Base-by-base conservation (phyloP, 805 yeast genomes). In the Yamadazyma paraphyllophila region DNA sequence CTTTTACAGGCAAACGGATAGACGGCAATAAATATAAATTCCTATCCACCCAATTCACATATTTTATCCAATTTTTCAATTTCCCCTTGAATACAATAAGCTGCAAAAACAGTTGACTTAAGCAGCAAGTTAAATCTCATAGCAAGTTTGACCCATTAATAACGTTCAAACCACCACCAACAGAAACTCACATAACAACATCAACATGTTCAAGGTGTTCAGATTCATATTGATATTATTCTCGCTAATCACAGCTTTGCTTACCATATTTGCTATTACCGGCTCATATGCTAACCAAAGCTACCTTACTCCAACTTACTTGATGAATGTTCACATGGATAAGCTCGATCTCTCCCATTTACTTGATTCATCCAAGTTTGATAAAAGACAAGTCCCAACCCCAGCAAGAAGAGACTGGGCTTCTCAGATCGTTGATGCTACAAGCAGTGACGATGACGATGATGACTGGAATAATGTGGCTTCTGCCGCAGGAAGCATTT, bases 241-340 rank as follows among this genome's bases (percentile, higher is more conserved):
- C 31, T 60, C 75, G 15, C 35, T 67, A 7, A 69, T 65, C 7
- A 52, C 61, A 7, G 52, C 63, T 1, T 43, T 70, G 15, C 57
- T 71, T 12, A 54, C 70, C 12, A 52, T 58, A 2, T 69, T 70
- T 59, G 71, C 73, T 1, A 35, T 71, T 13, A 58, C 65, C 7
- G 74, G 76, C 2, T 69, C 76, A 2, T 70, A 67, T 54, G 60
- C 60, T 31, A 65, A 66, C 41, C 59, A 61, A 20, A 13, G 54
- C 12, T 66, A 63, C 48, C 56, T 71, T 30, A 71, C 72, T 9
- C 46, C 52, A 25, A 60, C 69, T 30, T 71, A 70, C 48, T 52
- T 71, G 45, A 46, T 71, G 31, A 62, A 68, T 42, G 52, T 71
- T 47, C 72, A 70, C 39, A 55, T 69, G 36, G 56, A 59, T 13